Evolutionary conservation across 352 stramenopile genomes (phyloP), one percentile per base, ranked within the genome.

Genomic region (Phytophthora pini): DNA sequence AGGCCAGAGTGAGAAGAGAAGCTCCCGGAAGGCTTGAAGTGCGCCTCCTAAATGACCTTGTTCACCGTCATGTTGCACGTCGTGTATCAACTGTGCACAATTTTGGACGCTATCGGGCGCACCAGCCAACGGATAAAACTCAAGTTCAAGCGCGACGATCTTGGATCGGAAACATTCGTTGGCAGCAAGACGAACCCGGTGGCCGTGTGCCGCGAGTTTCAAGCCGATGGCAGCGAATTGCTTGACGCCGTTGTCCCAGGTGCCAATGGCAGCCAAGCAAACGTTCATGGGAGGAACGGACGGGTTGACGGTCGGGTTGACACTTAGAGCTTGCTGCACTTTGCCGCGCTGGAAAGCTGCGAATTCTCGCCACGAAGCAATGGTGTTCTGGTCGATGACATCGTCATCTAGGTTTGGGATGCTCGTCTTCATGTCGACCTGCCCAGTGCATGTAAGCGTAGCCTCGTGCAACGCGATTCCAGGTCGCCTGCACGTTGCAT

Each of bases 111-210:
- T 66, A 7, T 64, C 31, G 3, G 51, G 51, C 1, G 43, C 52
- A 6, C 60, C 59, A 24, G 34, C 62, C 12, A 83, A 58, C 10
- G 75, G 66, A 45, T 75, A 82, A 34, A 79, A 83, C n/a, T 80
- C 69, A 20, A 83, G 58, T 34, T 73, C 73, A 17, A 66, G 61
- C 0, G 58, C 66, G 3, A 70, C 50, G 13, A 96, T 77, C 11
- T 77, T 76, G 7, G 66, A 27, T 2, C 87, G 68, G 64, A 88
- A 90, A 13, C 74, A 55, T 27, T 79, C 72, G 60, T 96, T 86
- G 9, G 85, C 83, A 0, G 87, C 89, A 20, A 97, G 72, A 11
- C 90, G 77, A 1, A 97, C 89, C 2, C 80, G 71, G 66, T 97
- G 82, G 0, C 89, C 89, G 20, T 88, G 38, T 0, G 53, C 29